These are phyloP conservation scores for Salix exigua DNA, from an alignment of 345 rosid species.

Conservation along the genomic window DNA sequence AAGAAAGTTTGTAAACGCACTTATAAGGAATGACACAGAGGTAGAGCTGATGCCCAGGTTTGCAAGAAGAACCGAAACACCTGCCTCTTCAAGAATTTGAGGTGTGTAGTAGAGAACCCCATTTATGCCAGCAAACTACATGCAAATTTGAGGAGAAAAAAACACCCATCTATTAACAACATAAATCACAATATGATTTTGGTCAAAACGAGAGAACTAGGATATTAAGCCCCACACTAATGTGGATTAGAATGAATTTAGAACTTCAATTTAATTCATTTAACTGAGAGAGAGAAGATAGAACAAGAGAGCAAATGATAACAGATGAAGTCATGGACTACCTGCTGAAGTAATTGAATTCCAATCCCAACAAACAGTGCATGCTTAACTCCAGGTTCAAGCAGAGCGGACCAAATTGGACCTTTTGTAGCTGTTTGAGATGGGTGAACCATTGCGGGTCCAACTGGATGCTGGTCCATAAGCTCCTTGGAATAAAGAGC, in stretches of 20 bases:
- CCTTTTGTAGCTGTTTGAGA: conserved; percentile 47
- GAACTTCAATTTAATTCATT: not conserved
- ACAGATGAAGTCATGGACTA: conserved; percentile 25
- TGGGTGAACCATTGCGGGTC: conserved; percentile 33
- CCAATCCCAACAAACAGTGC: conserved; percentile 86
- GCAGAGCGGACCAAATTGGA: conserved; percentile 76
- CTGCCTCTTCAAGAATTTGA: conserved; percentile 91
- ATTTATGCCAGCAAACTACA: conserved; percentile 88
- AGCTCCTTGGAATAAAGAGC: conserved; percentile 24
- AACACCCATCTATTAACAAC: not conserved
- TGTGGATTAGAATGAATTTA: not conserved
- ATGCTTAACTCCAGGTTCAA: conserved; percentile 83
- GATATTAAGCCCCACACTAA: not conserved
- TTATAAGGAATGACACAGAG: conserved; percentile 91
- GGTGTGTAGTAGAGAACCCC: conserved; percentile 98
- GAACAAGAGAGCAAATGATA: no score
- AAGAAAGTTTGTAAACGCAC: conserved; percentile 74
- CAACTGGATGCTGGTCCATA: conserved; percentile 20
- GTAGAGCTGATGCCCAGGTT: conserved; percentile 61
- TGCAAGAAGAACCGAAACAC: conserved; percentile 79
- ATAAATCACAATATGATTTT: not conserved
- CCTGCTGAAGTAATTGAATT: conserved; percentile 95
- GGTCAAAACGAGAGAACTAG: not conserved
- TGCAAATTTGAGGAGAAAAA: conserved; percentile 9
- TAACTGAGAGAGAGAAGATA: no score